Evolutionary conservation across 225 moss, liverwort and hornwort genomes (phyloP).

Genomic region (Marchantia paleacea): DNA sequence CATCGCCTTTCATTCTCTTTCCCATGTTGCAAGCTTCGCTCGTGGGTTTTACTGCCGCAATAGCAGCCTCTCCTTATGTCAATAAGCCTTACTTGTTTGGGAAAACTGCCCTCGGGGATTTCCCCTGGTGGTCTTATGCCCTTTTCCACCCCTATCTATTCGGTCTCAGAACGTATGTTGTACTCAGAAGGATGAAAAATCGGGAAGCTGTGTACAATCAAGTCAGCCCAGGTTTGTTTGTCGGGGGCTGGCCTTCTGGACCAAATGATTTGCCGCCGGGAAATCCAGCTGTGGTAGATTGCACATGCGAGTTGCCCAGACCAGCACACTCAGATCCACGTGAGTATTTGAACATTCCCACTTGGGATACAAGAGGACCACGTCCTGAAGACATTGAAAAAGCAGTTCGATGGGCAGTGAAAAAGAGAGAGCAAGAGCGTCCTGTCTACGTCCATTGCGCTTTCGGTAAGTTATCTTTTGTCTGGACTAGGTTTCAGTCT

Average conservation of each 20-base stretch:
- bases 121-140: slow-evolving; percentile 71
- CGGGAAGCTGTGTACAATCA: slow-evolving; percentile 67
- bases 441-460: slow-evolving; percentile 73
- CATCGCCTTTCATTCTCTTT: slow-evolving; percentile 45
- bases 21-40: slow-evolving; percentile 71
- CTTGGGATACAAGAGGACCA: slow-evolving; percentile 80
- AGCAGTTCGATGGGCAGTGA: slow-evolving; percentile 69
- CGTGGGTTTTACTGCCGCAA: slow-evolving; percentile 72
- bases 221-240: slow-evolving; percentile 68
- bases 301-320: slow-evolving; percentile 85
- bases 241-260: slow-evolving; percentile 76
- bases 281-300: slow-evolving; percentile 74
- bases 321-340: slow-evolving; percentile 37
- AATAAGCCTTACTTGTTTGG: slow-evolving; percentile 60
- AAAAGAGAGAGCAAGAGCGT: slow-evolving; percentile 39
- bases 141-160: slow-evolving; percentile 72
- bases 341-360: slow-evolving; percentile 66
- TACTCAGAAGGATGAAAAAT: slow-evolving; percentile 52
- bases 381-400: slow-evolving; percentile 57
- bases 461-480: slow-evolving; percentile 54
- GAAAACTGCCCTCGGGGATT: slow-evolving; percentile 53
- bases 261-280: slow-evolving; percentile 58
- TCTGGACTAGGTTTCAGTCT: not conserved
- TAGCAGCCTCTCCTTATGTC: slow-evolving; percentile 59
- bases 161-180: slow-evolving; percentile 62